Evolutionary conservation across 2,329 filamentous ascomycete genomes (phyloP).

Genomic region (Aspergillus piperis): DNA sequence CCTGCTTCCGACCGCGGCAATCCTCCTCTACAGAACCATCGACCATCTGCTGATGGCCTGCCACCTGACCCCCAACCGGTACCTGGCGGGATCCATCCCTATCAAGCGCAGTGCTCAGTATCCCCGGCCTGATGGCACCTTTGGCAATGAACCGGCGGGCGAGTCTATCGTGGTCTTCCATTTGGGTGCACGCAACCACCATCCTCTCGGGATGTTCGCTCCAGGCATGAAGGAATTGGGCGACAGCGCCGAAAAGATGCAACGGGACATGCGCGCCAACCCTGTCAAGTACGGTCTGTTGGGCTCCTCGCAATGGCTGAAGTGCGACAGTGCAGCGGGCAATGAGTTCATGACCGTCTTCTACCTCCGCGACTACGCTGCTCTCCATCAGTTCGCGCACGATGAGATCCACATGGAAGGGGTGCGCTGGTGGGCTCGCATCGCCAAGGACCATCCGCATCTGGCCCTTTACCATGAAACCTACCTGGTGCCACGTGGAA

Average conservation of each 20-base stretch:
- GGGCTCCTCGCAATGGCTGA: conserved; percentile 31
- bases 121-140: conserved; percentile 36
- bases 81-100: conserved; percentile 37
- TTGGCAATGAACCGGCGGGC: conserved; percentile 47
- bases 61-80: conserved; percentile 40
- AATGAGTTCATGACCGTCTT: conserved; percentile 40
- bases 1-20: conserved; percentile 33
- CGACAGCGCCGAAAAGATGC: conserved; percentile 36
- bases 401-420: conserved; percentile 41
- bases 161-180: conserved; percentile 48
- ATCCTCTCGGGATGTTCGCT: conserved; percentile 46
- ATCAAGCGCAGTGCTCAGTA: conserved; percentile 42
- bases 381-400: conserved; percentile 49
- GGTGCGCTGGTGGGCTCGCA: conserved; percentile 49
- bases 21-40: conserved; percentile 37
- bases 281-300: conserved; percentile 13
- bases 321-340: conserved; percentile 33
- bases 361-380: conserved; percentile 46
- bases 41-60: conserved; percentile 37
- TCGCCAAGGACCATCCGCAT: conserved; percentile 37
- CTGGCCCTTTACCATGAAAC: conserved; percentile 51
- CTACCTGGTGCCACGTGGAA: conserved; percentile 40
- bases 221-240: conserved; percentile 36
- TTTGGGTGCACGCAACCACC: conserved; percentile 32
- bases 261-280: conserved; percentile 19